These are phyloP conservation scores for Aspergillus funiculosus DNA, from an alignment of 495 filamentous ascomycete genomes.

Conservation along the genomic window DNA sequence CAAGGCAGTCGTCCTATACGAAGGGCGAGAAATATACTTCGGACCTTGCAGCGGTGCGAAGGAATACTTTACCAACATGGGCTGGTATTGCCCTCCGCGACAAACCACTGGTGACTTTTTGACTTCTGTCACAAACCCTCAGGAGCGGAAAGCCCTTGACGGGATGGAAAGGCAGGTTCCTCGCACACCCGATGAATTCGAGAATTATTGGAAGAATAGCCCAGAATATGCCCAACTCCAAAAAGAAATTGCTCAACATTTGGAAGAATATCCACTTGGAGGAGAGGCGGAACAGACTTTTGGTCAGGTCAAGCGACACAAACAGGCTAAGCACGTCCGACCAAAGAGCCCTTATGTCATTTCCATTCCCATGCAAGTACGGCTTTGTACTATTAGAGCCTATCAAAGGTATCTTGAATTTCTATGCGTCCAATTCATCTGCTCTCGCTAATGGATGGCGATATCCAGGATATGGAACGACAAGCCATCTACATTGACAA, in stretches of 20 bases:
- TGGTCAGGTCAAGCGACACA: slow-evolving; percentile 27
- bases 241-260: slow-evolving; percentile 46
- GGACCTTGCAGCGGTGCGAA: slow-evolving; percentile 53
- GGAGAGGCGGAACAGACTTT: slow-evolving; percentile 30
- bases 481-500: slow-evolving; percentile 64
- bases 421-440: slow-evolving; percentile 10
- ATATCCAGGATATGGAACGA: slow-evolving; percentile 59
- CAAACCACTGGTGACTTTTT: slow-evolving; percentile 67
- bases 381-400: slow-evolving; percentile 45
- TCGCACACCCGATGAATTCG: slow-evolving; percentile 66
- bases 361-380: slow-evolving; percentile 43
- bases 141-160: slow-evolving; percentile 53
- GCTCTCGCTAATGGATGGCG: slow-evolving; percentile 28
- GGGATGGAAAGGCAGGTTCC: slow-evolving; percentile 63
- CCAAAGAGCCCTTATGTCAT: slow-evolving; percentile 43
- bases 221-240: slow-evolving; percentile 43
- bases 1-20: slow-evolving; percentile 57
- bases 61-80: slow-evolving; percentile 56
- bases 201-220: slow-evolving; percentile 53
- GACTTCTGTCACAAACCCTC: slow-evolving; percentile 63
- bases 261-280: slow-evolving; percentile 33
- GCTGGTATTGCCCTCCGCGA: slow-evolving; percentile 53
- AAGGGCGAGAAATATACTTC: slow-evolving; percentile 64
- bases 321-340: slow-evolving; percentile 40
- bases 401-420: slow-evolving; percentile 39